phyloP scores from a whole-genome alignment of 2,329 filamentous ascomycete genomes.

The Colletotrichum aenigma region DNA sequence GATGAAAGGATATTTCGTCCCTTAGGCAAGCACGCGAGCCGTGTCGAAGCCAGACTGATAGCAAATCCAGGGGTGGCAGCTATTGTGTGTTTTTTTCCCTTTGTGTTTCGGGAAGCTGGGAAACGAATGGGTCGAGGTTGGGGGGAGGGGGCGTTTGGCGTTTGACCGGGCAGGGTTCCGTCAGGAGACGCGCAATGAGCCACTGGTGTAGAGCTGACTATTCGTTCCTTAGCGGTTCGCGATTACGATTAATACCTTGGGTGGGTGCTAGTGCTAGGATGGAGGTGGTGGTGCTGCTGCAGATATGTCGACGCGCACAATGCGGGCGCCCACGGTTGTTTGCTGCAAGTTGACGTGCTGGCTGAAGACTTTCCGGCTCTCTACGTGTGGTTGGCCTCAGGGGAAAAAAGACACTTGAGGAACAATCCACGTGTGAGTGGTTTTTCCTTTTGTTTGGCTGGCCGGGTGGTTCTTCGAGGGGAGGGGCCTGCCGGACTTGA shows the following conservation, averaged over 20 bases:
- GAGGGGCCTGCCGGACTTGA: neutral
- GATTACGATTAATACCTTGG: neutral
- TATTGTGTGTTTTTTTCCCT: constrained; percentile 1
- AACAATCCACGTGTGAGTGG: neutral
- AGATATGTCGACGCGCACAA: neutral
- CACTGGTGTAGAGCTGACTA: neutral
- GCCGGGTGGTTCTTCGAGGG: neutral
- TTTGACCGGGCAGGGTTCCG: neutral
- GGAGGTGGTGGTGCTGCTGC: neutral
- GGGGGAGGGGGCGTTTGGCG: neutral
- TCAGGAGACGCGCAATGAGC: neutral
- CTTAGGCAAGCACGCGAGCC: constrained; percentile 13
- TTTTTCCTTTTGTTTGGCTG: neutral
- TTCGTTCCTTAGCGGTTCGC: neutral
- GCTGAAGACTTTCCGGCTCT: neutral
- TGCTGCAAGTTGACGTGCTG: neutral
- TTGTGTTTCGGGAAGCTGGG: constrained; percentile 1
- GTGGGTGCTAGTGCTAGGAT: neutral
- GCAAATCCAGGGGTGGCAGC: neutral
- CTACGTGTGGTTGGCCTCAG: neutral
- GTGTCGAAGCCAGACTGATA: neutral
- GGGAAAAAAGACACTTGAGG: neutral
- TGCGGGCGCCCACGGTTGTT: neutral
- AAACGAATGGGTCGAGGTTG: neutral
- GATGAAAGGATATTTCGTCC: constrained; percentile 1